A percentile compares a stretch with the other conserved stretches of the same genome.
Conservation (phyloP, 805 yeast genomes). For the Saccharomyces kudriavzevii region DNA sequence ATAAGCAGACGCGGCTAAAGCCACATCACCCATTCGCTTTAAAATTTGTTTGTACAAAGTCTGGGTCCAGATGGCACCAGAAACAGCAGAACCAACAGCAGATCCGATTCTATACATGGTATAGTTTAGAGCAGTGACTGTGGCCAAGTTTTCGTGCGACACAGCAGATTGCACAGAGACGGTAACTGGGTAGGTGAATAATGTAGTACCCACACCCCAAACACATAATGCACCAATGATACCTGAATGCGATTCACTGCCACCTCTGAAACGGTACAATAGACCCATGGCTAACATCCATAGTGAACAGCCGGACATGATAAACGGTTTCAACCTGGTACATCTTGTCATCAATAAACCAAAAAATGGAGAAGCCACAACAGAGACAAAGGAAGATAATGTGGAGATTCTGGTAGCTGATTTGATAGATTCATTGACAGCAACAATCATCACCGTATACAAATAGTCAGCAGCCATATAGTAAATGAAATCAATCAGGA, state of each 20-base stretch:
- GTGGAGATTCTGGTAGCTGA: constrained; percentile 61
- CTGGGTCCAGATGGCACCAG: constrained; percentile 71
- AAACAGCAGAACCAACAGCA: constrained; percentile 54
- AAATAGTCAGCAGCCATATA: constrained; percentile 64
- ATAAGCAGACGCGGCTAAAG: constrained; percentile 41
- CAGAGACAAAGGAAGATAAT: constrained; percentile 58
- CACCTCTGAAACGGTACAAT: constrained; percentile 47
- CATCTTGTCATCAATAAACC: constrained; percentile 44
- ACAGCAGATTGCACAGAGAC: constrained; percentile 53
- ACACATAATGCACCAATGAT: constrained; percentile 59
- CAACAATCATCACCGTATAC: constrained; percentile 58
- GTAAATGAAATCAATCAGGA: constrained; percentile 53
- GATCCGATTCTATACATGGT: constrained; percentile 56
- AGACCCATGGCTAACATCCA: constrained; percentile 61
- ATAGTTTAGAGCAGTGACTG: constrained; percentile 50
- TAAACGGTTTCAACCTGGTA: constrained; percentile 50
- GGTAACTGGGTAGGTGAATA: constrained; percentile 58
- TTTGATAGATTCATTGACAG: constrained; percentile 46
- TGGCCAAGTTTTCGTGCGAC: constrained; percentile 62
- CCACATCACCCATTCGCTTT: constrained; percentile 30
- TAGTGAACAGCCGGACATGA: constrained; percentile 47
- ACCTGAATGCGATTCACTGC: constrained; percentile 42
- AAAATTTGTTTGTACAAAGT: constrained; percentile 39
- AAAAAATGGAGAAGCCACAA: constrained; percentile 48
- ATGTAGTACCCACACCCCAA: constrained; percentile 63